A percentile compares a stretch with the other conserved stretches of the same genome.
phyloP scores from a whole-genome alignment of 768 basidiomycete genomes.

The Pleurotus tuber-regium region DNA sequence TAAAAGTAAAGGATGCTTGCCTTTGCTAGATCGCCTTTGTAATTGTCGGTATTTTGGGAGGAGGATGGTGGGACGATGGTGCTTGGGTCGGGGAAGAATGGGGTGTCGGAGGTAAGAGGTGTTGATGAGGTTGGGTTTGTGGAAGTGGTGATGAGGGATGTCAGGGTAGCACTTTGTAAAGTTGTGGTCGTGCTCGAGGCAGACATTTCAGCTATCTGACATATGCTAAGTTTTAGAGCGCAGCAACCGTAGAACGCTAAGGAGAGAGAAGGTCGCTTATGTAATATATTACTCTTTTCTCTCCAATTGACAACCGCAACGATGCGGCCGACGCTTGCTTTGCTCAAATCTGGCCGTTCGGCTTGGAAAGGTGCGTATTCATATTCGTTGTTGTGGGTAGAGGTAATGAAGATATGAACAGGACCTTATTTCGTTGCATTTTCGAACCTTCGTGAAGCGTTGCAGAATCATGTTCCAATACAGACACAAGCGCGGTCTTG shows the following conservation, averaged over 20 bases:
- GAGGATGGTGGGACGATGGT: constrained; percentile 13
- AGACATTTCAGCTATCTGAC: background rate
- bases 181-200: background rate
- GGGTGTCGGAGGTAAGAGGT: constrained; percentile 15
- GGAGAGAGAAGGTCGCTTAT: background rate
- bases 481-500: constrained; percentile 86
- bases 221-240: no score
- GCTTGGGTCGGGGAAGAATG: constrained; percentile 26
- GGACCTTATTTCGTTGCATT: constrained; percentile 96
- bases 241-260: background rate
- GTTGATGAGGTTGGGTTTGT: constrained; percentile 7
- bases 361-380: constrained; percentile 74
- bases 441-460: constrained; percentile 79
- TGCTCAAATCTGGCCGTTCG: constrained; percentile 67
- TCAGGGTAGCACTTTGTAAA: background rate
- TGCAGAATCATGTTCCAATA: constrained; percentile 81
- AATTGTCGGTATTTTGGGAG: background rate
- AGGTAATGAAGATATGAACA: constrained; percentile 25
- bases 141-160: background rate
- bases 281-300: background rate
- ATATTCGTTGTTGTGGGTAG: background rate
- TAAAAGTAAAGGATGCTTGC: background rate
- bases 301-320: background rate
- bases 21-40: constrained; percentile 16
- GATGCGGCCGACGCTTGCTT: constrained; percentile 63